Conservation (phyloP, 2,329 filamentous ascomycete species). For the Hirsutella minnesotensis region DNA sequence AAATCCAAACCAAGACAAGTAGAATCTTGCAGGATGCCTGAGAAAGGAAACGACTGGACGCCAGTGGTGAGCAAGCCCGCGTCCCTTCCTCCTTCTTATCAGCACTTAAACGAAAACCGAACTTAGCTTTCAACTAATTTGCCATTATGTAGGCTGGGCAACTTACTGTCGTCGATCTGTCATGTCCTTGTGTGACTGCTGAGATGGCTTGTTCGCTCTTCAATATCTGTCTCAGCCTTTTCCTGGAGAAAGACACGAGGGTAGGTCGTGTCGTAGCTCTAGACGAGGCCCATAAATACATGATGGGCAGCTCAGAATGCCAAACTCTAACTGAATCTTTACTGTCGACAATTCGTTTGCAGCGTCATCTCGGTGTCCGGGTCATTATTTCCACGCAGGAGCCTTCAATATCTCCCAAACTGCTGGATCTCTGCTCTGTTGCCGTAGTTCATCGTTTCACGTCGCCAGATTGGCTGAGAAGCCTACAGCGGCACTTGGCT, state of each 20-base stretch:
- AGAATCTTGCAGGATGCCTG: too few species aligned
- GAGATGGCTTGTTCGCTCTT: conserved; percentile 60
- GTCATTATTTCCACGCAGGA: conserved; percentile 69
- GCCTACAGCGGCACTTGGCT: conserved; percentile 32
- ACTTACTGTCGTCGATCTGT: conserved; percentile 49
- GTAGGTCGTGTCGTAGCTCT: conserved; percentile 53
- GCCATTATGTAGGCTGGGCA: conserved; percentile 19
- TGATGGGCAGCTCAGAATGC: conserved; percentile 43
- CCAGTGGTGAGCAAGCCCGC: too few species aligned
- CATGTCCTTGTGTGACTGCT: conserved; percentile 56
- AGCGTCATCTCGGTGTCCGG: conserved; percentile 55
- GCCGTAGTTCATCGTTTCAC: conserved; percentile 63
- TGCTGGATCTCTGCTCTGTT: conserved; percentile 60
- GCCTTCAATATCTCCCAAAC: conserved; percentile 53
- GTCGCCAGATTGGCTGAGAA: conserved; percentile 49
- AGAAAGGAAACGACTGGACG: conserved; percentile 9
- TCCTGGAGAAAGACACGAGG: conserved; percentile 37
- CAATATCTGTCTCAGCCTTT: conserved; percentile 56
- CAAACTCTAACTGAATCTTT: conserved; percentile 48
- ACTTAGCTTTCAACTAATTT: too few species aligned
- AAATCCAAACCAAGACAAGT: background rate
- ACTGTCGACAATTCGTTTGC: conserved; percentile 53
- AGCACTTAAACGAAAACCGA: too few species aligned
- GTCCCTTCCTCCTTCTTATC: conserved; percentile 5
- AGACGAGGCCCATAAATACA: conserved; percentile 72